These are phyloP conservation scores for Avena atlantica DNA, from an alignment of 176 grass and related monocot genomes.

Conservation along the genomic window DNA sequence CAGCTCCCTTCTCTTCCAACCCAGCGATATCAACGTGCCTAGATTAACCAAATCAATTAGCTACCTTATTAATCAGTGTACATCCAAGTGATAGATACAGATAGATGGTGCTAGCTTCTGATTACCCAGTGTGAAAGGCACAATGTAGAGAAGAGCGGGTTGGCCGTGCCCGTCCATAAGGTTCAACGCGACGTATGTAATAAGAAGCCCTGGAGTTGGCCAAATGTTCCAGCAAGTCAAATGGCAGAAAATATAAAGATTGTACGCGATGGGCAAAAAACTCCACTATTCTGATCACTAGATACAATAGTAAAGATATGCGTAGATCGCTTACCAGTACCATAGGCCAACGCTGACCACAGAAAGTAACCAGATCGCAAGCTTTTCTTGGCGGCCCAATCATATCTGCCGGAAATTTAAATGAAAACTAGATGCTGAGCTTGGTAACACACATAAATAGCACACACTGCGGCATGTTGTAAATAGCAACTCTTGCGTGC, in stretches of 20 bases:
- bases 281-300: too few relatives aligned
- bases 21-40: conserved; percentile 78
- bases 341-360: conserved; percentile 92
- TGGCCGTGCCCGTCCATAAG: conserved; percentile 98
- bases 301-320: too few relatives aligned
- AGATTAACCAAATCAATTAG: neutral
- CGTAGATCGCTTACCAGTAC: conserved; percentile 63
- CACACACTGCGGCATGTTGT: too few relatives aligned
- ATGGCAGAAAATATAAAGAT: neutral
- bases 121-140: conserved; percentile 94
- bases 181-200: conserved; percentile 93
- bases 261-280: neutral
- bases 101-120: neutral
- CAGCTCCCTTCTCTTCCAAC: conserved; percentile 82
- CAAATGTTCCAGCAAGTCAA: conserved; percentile 17
- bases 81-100: conserved; percentile 15
- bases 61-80: neutral
- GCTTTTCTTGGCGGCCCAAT: conserved; percentile 86
- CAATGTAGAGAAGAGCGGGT: conserved; percentile 94
- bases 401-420: conserved; percentile 63
- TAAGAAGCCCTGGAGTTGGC: conserved; percentile 67
- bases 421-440: neutral
- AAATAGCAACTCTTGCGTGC: neutral
- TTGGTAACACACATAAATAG: neutral
- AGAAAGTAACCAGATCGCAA: conserved; percentile 86